Base-by-base conservation (phyloP, 1,139 yeast genomes). In the Meyerozyma elateridarum region DNA sequence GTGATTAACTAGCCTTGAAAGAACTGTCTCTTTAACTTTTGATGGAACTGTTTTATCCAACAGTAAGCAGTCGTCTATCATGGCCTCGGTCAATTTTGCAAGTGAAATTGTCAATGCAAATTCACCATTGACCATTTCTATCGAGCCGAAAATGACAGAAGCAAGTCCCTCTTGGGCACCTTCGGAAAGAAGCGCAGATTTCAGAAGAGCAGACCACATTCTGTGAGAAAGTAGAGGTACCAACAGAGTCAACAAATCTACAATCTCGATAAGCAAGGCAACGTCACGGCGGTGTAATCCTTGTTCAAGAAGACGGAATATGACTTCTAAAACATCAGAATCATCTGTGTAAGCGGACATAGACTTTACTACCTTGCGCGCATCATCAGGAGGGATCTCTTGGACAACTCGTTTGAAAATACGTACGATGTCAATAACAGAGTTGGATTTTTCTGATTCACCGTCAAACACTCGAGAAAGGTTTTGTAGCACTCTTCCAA, bases 401-500 rank as follows among this genome's bases (percentile, higher is more conserved):
- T 53, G 46, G 1, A 79, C 62, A 0, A 79, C 70, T 18, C 59
- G 67, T 3, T 74, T 62, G 22, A 83, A 48, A 8, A 85, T 54
- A 14, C 64, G 64, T 17, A 81, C 48, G 15, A 79, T 73, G 21
- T 76, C 74, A 8, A 70, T 45, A 8, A 74, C 60, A 6, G 68
- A 39, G 8, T 58, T 59, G 31, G 59, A 48, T 38, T 69, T 65
- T 19, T 60, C 64, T 0, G 44, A 40, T 24, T 67, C 64, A 4
- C 56, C 43, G 32, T 68, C 57, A 40, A 61, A 64, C 5, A 56
- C 48, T 30, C 60, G 61, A 20, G 79, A 63, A 6, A 80, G 52
- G 42, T 80, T 82, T 43, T 83, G 89, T 19, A 89, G 54, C 0
- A 85, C 61, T 44, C 95, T 70, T 1, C 96, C 96, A 21, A 89